These are phyloP conservation scores for Acer yangbiense DNA, from an alignment of 345 rosid species.

Conservation along the genomic window DNA sequence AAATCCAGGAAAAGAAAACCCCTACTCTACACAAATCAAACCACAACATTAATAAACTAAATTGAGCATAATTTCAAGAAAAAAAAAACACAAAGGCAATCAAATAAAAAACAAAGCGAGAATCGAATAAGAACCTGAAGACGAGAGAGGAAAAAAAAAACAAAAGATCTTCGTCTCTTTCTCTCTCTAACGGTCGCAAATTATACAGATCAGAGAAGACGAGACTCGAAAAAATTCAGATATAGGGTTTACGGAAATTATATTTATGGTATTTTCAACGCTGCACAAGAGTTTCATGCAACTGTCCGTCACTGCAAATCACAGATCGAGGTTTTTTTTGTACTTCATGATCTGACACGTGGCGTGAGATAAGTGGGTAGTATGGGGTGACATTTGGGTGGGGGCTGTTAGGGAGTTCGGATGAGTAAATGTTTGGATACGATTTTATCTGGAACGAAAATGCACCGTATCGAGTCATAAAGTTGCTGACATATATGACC, in stretches of 20 bases:
- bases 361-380: background rate
- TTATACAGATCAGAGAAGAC: slow-evolving; percentile 35
- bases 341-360: no score
- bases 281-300: background rate
- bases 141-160: background rate
- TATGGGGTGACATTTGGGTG: background rate
- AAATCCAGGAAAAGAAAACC: background rate
- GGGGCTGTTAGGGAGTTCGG: background rate
- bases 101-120: background rate
- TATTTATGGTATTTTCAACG: background rate
- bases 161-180: slow-evolving; percentile 18
- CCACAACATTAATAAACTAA: background rate
- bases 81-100: background rate
- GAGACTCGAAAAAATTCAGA: background rate
- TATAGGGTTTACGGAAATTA: slow-evolving; percentile 16
- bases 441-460: background rate
- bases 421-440: background rate
- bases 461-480: slow-evolving; percentile 5
- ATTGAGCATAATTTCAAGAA: background rate
- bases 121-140: background rate
- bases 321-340: background rate
- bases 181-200: slow-evolving; percentile 27
- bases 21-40: slow-evolving; percentile 6
- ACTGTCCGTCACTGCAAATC: background rate
- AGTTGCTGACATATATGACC: background rate